Evolutionary conservation across 495 filamentous ascomycete species (phyloP).

Genomic region (Copromyces sp.): DNA sequence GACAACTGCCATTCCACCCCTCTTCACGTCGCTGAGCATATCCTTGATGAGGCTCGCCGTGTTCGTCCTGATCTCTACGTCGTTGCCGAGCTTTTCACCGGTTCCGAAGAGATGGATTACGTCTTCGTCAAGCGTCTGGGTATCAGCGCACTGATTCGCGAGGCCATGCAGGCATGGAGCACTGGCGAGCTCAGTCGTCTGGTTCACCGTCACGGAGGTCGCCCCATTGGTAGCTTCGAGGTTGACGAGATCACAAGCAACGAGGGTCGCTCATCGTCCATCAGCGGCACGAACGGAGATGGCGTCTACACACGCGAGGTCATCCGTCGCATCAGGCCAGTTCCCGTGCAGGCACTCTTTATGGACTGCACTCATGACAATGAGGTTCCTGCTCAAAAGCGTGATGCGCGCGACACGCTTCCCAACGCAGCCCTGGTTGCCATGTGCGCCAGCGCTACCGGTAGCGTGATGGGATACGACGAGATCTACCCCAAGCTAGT

Average conservation of each 20-base stretch:
- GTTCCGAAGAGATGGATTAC: slow-evolving; percentile 91
- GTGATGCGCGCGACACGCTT: slow-evolving; percentile 86
- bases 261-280: slow-evolving; percentile 21
- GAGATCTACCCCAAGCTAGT: slow-evolving; percentile 89
- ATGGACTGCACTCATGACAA: slow-evolving; percentile 99
- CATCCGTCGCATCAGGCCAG: slow-evolving; percentile 64
- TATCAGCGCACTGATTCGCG: slow-evolving; percentile 80
- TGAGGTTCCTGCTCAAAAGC: slow-evolving; percentile 89
- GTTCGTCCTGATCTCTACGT: slow-evolving; percentile 85
- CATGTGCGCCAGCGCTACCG: slow-evolving; percentile 90
- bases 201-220: slow-evolving; percentile 88
- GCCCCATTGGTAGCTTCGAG: slow-evolving; percentile 94
- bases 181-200: slow-evolving; percentile 83
- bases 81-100: slow-evolving; percentile 93
- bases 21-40: slow-evolving; percentile 81
- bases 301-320: slow-evolving; percentile 37
- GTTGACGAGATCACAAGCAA: slow-evolving; percentile 50
- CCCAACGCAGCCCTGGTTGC: slow-evolving; percentile 91
- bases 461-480: slow-evolving; percentile 98
- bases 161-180: slow-evolving; percentile 98
- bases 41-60: slow-evolving; percentile 82
- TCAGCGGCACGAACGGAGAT: slow-evolving; percentile 12
- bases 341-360: slow-evolving; percentile 85
- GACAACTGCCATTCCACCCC: slow-evolving; percentile 99
- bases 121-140: slow-evolving; percentile 88